phyloP scores from a whole-genome alignment of 176 grass and related monocot genomes.

The Leersia perrieri region DNA sequence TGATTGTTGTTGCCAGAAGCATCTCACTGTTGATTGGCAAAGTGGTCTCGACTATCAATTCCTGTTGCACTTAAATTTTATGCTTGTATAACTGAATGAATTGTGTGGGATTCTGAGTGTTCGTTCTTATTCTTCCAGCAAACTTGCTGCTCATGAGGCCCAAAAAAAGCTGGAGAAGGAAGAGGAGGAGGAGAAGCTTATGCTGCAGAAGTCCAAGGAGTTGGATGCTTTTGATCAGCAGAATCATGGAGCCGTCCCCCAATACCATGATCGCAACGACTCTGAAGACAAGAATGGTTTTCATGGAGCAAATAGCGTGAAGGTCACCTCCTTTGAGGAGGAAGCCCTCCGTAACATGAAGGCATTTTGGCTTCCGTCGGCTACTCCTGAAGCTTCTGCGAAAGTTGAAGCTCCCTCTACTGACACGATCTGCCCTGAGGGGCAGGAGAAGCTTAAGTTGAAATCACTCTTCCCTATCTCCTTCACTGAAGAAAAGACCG shows the following conservation, averaged over 20 bases:
- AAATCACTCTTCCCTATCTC: constrained; percentile 78
- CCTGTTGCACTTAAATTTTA: neutral
- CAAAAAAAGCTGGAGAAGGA: constrained; percentile 89
- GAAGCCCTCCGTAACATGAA: constrained; percentile 98
- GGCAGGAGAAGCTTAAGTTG: constrained; percentile 90
- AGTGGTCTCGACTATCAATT: neutral
- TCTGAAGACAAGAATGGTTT: constrained; percentile 72
- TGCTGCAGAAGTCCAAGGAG: constrained; percentile 69
- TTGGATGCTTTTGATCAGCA: constrained; percentile 87
- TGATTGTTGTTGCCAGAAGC: neutral
- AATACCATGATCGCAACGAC: constrained; percentile 52
- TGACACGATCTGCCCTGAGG: constrained; percentile 77
- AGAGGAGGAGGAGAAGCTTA: constrained; percentile 77
- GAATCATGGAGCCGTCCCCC: constrained; percentile 89
- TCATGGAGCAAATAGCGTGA: constrained; percentile 97
- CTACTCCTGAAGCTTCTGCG: constrained; percentile 66
- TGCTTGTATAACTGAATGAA: constrained; percentile 1
- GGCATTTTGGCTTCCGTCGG: constrained; percentile 98
- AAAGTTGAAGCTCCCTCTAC: constrained; percentile 67
- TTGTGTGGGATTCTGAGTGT: neutral
- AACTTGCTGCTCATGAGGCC: constrained; percentile 63
- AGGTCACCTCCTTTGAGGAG: constrained; percentile 92
- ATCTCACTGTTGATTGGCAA: neutral
- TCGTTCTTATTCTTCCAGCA: constrained; percentile 50
- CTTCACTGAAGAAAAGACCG: constrained; percentile 64